A percentile compares a stretch with the other conserved stretches of the same genome.
phyloP scores from a whole-genome alignment of 345 rosid genomes.

The Salix koriyanagi region DNA sequence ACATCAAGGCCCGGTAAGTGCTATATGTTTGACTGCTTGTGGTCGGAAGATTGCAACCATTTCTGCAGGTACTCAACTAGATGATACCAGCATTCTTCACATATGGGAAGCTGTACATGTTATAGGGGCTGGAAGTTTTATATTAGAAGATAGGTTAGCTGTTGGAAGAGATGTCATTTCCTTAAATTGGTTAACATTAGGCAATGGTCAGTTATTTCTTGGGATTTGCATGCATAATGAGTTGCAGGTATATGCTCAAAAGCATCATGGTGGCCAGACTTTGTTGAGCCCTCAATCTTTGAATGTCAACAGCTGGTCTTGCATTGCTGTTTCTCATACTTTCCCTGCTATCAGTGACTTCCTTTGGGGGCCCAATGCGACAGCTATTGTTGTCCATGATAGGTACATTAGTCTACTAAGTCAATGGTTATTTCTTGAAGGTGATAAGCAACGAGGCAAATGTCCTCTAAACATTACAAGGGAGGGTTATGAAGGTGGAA shows the following conservation, averaged over 20 bases:
- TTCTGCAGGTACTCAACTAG: slow-evolving; percentile 34
- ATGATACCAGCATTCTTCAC: slow-evolving; percentile 31
- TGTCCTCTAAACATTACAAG: slow-evolving; percentile 11
- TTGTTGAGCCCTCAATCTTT: slow-evolving; percentile 33
- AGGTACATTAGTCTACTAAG: slow-evolving; percentile 53
- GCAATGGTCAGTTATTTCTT: slow-evolving; percentile 62
- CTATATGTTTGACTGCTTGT: slow-evolving; percentile 51
- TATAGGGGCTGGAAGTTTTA: slow-evolving; percentile 52
- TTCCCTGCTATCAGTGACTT: slow-evolving; percentile 48
- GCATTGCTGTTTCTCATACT: slow-evolving; percentile 61
- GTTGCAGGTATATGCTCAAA: slow-evolving; percentile 63
- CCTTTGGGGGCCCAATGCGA: slow-evolving; percentile 60
- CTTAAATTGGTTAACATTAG: slow-evolving; percentile 65
- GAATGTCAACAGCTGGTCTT: slow-evolving; percentile 52
- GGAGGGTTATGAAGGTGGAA: slow-evolving; percentile 26
- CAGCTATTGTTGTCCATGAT: slow-evolving; percentile 53
- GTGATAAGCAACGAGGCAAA: slow-evolving; percentile 28
- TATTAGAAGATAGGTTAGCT: slow-evolving; percentile 57
- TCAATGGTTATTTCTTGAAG: slow-evolving; percentile 48
- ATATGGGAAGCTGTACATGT: slow-evolving; percentile 65
- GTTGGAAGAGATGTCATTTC: slow-evolving; percentile 45
- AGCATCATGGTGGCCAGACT: slow-evolving; percentile 39
- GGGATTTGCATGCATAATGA: slow-evolving; percentile 68
- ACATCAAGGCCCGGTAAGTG: slow-evolving; percentile 51
- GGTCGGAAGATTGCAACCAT: slow-evolving; percentile 72